Conservation (phyloP, 2,329 filamentous ascomycete genomes). For the Paecilomyces fulvus region DNA sequence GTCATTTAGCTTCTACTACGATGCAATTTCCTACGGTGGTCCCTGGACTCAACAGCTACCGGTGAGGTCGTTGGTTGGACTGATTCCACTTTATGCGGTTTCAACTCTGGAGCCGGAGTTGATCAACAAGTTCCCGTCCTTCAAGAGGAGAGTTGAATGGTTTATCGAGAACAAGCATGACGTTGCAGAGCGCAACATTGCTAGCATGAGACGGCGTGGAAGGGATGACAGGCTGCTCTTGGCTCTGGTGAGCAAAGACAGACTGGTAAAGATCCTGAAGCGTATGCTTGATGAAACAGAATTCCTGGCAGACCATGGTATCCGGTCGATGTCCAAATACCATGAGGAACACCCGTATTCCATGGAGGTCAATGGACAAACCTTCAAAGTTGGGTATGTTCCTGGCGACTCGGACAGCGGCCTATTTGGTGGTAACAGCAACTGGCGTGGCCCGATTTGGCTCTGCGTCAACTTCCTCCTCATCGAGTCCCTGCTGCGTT, state of each 20-base stretch:
- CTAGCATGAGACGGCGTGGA: constrained; percentile 80
- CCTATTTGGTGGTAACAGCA: constrained; percentile 93
- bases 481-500: constrained; percentile 87
- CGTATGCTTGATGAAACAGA: constrained; percentile 92
- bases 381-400: constrained; percentile 80
- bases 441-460: constrained; percentile 96
- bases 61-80: constrained; percentile 80
- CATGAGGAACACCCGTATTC: constrained; percentile 85
- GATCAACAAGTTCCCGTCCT: constrained; percentile 81
- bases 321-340: constrained; percentile 83
- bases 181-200: constrained; percentile 86
- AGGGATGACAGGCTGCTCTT: constrained; percentile 83
- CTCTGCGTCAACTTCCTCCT: constrained; percentile 91
- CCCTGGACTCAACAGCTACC: constrained; percentile 90
- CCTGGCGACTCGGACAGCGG: constrained; percentile 94
- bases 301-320: constrained; percentile 82
- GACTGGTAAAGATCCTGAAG: constrained; percentile 79
- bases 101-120: constrained; percentile 89
- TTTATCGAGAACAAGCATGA: constrained; percentile 84
- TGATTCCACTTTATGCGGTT: constrained; percentile 89
- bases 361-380: constrained; percentile 92
- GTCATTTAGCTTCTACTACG: constrained; percentile 73
- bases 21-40: constrained; percentile 92
- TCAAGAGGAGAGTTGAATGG: constrained; percentile 91
- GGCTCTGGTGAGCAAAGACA: constrained; percentile 84